Base-by-base conservation (phyloP, 495 filamentous ascomycete species). In the Cercophora scortea region DNA sequence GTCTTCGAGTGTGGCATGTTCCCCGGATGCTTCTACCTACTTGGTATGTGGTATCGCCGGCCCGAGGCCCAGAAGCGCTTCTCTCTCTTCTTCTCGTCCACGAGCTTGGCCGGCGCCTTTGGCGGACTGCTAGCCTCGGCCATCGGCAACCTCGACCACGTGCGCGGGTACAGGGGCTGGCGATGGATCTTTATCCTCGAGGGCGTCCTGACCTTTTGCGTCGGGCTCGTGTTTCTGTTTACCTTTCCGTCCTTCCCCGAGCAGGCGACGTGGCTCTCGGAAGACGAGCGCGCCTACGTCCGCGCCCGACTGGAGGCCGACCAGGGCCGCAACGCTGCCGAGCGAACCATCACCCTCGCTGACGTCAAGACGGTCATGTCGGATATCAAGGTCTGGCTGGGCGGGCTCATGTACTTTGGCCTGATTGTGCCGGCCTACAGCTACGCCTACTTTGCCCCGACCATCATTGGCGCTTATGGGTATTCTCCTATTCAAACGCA, bases 1-100 rank as follows among this genome's bases (percentile, higher is more conserved):
- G 49, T 95, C 4, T 90, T 90, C 52, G 91, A 97, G 70, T 82
- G 87, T 0, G 91, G 87, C 66, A 90, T 92, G 84, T 95, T 95
- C 60, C 89, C 89, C 1, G 89, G 86, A n/a, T 89, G 76, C 50
- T 84, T 92, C 65, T 93, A 92, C 65, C 71, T 94, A 2, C 51
- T 70, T 49, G 79, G 83, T 36, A 90, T 89, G 85, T 95, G 90
- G 89, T 98, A 98, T 59, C 84, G 84, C 53, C 82, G 90, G 32
- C 72, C 71, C 18, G 92, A 96, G 71, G 88, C 90, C 3, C 90
- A 95, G 69, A 87, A 86, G 62, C 81, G 92, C 17, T 96, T 88
- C 67, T 85, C 80, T 40, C 87, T 96, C 73, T 96, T 96, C 74
- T 97, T 76, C 76, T 64, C 76, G 55, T 86, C 82, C 4, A 92